Base-by-base conservation (phyloP, 768 basidiomycete species). In the Russula foetens region DNA sequence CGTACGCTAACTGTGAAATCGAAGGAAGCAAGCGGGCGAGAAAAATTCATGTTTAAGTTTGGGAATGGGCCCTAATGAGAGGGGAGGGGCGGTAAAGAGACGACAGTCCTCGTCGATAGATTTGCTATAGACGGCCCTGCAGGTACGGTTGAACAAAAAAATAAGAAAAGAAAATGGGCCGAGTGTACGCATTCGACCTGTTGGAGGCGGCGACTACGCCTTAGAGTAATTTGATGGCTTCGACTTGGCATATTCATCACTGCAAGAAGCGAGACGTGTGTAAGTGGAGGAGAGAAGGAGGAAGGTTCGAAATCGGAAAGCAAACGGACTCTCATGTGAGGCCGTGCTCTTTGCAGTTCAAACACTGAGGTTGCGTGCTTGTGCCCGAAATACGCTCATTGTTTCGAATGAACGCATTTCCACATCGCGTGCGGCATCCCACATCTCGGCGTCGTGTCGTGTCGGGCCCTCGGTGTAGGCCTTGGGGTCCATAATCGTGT, bases 181-280 rank as follows among this genome's bases (percentile, higher is more conserved):
- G 23, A 56, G 33, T n/a, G n/a, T 17, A 79, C 89, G 60, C 66
- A 90, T 89, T 92, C 88, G 71, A 88, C 90, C 75, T 90, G 87
- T 67, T 90, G 91, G 14, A 91, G 77, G 33, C 88, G 83, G 47
- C 88, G 80, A 23, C 90, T 89, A 52, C 87, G 84, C 63, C 88
- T 75, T 21, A n/a, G n/a, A 94, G 80, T 31, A 92, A 75, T 73
- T 94, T 96, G 62, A 91, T 90, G 2, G 91, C 88, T 69, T 94
- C 94, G 47, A 93, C 84, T 66, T 93, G 23, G 90, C 90, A 68
- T 91, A 94, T 69, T 94, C 93, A 70, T 96, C 93, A 24, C 92
- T 96, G 71, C 17, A 66, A n/a, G n/a, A n/a, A 29, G 24, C 29
- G 48, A 29, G 11, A 31, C 35, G 44, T 63, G 69, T 48, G 66